Evolutionary conservation across 805 yeast genomes (phyloP), one percentile per base, ranked within the genome.

Genomic region (Kuraishia capsulata): DNA sequence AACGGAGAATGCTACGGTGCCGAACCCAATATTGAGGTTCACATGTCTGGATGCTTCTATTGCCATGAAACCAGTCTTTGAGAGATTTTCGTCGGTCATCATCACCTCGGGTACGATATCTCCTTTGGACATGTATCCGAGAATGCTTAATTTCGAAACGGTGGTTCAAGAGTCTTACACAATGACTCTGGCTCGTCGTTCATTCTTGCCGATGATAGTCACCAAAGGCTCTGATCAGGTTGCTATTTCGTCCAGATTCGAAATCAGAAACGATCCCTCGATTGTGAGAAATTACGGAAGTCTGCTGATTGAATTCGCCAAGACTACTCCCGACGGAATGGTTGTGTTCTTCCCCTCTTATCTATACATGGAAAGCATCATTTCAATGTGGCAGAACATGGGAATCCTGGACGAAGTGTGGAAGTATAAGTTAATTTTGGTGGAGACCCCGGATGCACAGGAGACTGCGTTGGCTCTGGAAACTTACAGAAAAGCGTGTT

Each of bases 161-260:
- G 95, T 89, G 3, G 71, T 92, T 26, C 96, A 89, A 59, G 92
- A 88, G 54, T 89, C 97, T 1, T 92, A 92, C 54, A 77, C 97
- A 1, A 92, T 92, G 97, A 86, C 98, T 0, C 71, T 92, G 47
- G 88, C 95, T 3, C 75, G 95, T 50, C 67, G 95, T 45, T 84
- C 97, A 0, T 92, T 92, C 57, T 68, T 92, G 50, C 99, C 99
- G 9, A 75, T 92, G 81, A 81, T 92, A 47, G 94, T 92, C 9
- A 90, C 99, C 0, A 90, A 94, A 56, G 98, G 98, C 1, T 84
- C 97, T 0, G 99, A 92, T 59, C 99, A 92, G 59, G 97, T 92
- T 14, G 90, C 97, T 0, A 90, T 92, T 13, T 84, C 96, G 2
- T 90, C 98, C 0, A 74, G 97, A 52, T 92, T 92, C 58, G 97